Conservation (phyloP, 768 basidiomycete species). For the Russula olivacea region DNA sequence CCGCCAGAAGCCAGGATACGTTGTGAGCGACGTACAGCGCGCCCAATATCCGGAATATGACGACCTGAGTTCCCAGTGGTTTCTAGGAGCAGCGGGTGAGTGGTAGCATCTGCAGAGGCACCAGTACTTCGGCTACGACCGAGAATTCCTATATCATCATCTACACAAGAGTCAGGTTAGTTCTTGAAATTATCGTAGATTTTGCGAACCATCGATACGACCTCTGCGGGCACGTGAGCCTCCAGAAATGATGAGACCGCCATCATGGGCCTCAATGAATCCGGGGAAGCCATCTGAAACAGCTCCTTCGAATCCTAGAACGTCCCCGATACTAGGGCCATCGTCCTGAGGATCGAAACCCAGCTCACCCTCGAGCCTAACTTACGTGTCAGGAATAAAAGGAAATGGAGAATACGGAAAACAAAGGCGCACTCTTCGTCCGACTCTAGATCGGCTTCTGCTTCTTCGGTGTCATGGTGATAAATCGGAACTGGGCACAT, state of each 20-base stretch:
- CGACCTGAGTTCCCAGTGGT: conserved; percentile 43
- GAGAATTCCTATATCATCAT: conserved; percentile 57
- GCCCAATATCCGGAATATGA: conserved; percentile 40
- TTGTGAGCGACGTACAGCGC: conserved; percentile 37
- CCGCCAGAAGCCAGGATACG: conserved; percentile 41
- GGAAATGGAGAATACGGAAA: not conserved
- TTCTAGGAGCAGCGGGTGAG: conserved; percentile 79
- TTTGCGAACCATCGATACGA: conserved; percentile 21
- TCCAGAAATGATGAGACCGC: conserved; percentile 22
- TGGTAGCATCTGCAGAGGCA: conserved; percentile 59
- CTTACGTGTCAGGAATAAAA: conserved; percentile 3
- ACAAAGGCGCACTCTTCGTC: conserved; percentile 51
- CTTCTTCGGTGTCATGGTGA: conserved; percentile 57
- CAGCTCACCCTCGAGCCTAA: conserved; percentile 33
- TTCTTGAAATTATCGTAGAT: not conserved
- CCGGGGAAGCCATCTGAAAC: conserved; percentile 25
- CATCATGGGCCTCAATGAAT: conserved; percentile 23
- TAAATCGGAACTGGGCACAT: conserved; percentile 22
- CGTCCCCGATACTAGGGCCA: conserved; percentile 23
- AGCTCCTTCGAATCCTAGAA: conserved; percentile 24
- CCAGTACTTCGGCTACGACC: conserved; percentile 52
- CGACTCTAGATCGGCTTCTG: conserved; percentile 54
- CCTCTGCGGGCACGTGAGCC: conserved; percentile 20
- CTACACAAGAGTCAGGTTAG: conserved; percentile 23
- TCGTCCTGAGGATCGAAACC: conserved; percentile 31